Conservation (phyloP, 257 asterid genomes). For the Rauvolfia tetraphylla region DNA sequence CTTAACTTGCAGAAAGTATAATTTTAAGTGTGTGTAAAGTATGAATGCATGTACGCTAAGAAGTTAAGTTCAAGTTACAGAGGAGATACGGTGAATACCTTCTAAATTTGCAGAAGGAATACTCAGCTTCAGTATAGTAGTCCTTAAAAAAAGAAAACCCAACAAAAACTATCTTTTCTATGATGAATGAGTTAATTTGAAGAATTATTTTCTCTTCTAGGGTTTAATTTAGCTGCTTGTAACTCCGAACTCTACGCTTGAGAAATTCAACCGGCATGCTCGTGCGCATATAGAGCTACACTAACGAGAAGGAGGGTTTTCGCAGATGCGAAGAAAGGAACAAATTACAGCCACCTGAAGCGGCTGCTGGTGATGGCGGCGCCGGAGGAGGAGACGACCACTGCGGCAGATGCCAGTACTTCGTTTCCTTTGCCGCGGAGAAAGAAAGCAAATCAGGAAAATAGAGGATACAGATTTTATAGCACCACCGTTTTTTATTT, state of each 20-base stretch:
- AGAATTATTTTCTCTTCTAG: neutral
- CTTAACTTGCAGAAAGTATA: neutral
- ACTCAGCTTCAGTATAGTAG: neutral
- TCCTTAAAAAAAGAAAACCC: too few relatives aligned
- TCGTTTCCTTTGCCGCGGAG: constrained; percentile 11
- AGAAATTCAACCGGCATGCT: neutral
- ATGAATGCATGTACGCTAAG: neutral
- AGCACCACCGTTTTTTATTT: too few relatives aligned
- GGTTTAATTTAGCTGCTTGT: neutral
- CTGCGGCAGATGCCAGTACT: neutral
- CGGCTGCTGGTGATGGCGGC: neutral
- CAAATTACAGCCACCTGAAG: neutral
- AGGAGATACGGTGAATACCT: neutral
- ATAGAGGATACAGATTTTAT: neutral
- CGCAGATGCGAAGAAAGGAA: neutral
- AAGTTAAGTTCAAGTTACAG: neutral
- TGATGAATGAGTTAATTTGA: too few relatives aligned
- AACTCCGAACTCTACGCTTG: neutral
- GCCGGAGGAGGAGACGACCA: constrained; percentile 1
- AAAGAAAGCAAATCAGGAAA: neutral
- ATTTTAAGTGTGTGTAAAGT: neutral
- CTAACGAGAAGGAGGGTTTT: neutral
- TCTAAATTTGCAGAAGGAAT: neutral
- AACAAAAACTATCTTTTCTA: too few relatives aligned
- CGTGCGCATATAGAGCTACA: neutral